These are phyloP conservation scores for Alternaria angustiovoidea DNA, from an alignment of 2,329 filamentous ascomycete species.

Conservation along the genomic window DNA sequence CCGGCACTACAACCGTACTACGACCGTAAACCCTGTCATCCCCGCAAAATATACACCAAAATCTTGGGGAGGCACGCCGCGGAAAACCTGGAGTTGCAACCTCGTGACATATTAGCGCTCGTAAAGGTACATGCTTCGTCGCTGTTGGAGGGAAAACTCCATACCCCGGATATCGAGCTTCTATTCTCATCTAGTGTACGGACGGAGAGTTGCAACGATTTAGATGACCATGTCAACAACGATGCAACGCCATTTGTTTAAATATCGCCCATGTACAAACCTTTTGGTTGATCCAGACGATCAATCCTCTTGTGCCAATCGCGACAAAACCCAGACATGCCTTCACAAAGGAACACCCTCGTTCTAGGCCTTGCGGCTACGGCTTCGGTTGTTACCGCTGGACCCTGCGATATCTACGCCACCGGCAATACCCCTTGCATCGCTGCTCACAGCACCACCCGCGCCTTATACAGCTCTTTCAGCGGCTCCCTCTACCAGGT, in stretches of 20 bases:
- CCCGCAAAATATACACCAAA: constrained; percentile 6
- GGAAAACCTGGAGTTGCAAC: not conserved
- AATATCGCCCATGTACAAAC: not conserved
- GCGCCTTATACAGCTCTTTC: constrained; percentile 66
- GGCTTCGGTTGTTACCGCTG: constrained; percentile 50
- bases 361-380: constrained; percentile 23
- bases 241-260: not conserved
- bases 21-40: not conserved
- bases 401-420: constrained; percentile 69
- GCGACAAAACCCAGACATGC: constrained; percentile 13
- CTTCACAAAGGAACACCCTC: constrained; percentile 15
- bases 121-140: not conserved
- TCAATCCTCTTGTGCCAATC: not conserved
- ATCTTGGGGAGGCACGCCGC: not conserved
- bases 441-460: constrained; percentile 71
- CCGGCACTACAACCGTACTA: constrained; percentile 10
- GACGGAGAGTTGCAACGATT: not conserved
- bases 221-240: not conserved
- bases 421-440: constrained; percentile 68
- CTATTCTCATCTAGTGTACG: not conserved
- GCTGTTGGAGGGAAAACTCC: constrained; percentile 13
- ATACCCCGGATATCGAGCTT: not conserved
- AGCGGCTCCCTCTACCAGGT: constrained; percentile 67
- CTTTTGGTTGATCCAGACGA: not conserved
- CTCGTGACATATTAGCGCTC: not conserved